Evolutionary conservation across 805 yeast genomes (phyloP).

Genomic region (Barnettozyma vustinii): DNA sequence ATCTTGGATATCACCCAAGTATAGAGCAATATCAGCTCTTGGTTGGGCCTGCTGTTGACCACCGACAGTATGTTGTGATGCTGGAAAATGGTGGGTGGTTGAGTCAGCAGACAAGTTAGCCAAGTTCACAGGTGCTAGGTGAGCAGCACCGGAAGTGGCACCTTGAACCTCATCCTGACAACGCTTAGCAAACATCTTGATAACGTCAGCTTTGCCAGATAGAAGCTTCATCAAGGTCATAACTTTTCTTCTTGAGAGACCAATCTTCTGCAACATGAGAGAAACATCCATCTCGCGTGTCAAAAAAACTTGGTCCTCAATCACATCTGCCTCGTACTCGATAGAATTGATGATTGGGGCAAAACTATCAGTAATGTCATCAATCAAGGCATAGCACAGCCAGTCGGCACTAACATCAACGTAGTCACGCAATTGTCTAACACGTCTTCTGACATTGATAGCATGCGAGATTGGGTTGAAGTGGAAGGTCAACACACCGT

Average conservation of each 20-base stretch:
- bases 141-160: conserved; percentile 36
- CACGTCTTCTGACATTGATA: conserved; percentile 78
- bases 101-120: conserved; percentile 12
- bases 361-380: conserved; percentile 81
- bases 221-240: conserved; percentile 88
- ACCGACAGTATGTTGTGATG: not conserved
- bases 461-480: conserved; percentile 95
- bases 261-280: conserved; percentile 73
- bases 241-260: conserved; percentile 83
- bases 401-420: conserved; percentile 77
- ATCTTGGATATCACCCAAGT: conserved; percentile 95
- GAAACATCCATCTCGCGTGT: conserved; percentile 72
- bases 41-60: conserved; percentile 45
- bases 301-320: conserved; percentile 76
- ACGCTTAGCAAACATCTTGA: conserved; percentile 92
- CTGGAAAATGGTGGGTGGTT: not conserved
- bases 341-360: conserved; percentile 75
- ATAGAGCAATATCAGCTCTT: conserved; percentile 89
- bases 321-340: conserved; percentile 77
- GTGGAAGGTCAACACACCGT: conserved; percentile 91
- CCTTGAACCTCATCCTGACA: conserved; percentile 65
- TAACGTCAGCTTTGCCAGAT: conserved; percentile 93
- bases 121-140: conserved; percentile 29
- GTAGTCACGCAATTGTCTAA: conserved; percentile 70
- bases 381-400: conserved; percentile 77